These are phyloP conservation scores for Taiwanofungus camphoratus DNA, from an alignment of 1,284 basidiomycete genomes.

Conservation along the genomic window DNA sequence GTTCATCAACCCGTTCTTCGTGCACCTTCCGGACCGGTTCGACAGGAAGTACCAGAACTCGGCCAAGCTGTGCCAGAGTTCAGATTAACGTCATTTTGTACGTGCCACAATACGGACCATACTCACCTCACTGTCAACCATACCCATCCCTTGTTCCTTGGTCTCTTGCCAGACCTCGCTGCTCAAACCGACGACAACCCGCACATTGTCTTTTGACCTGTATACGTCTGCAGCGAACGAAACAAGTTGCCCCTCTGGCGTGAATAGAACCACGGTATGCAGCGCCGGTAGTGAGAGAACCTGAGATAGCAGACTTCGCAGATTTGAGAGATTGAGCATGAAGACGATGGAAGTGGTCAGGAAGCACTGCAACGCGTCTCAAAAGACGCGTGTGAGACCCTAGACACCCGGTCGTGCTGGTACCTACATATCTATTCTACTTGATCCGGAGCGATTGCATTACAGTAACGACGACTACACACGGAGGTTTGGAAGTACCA, in stretches of 20 bases:
- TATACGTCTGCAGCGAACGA: constrained; percentile 45
- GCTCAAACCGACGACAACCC: constrained; percentile 62
- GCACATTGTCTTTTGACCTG: constrained; percentile 63
- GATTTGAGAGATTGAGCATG: constrained; percentile 58
- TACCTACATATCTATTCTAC: too few relatives aligned
- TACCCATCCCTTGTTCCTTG: constrained; percentile 50
- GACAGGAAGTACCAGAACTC: constrained; percentile 61
- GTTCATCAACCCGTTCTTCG: constrained; percentile 31
- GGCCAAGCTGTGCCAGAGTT: constrained; percentile 45
- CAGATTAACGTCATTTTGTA: neutral
- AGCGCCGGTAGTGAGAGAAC: constrained; percentile 46
- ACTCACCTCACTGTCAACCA: constrained; percentile 69
- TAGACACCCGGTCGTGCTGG: too few relatives aligned
- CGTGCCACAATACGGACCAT: constrained; percentile 34
- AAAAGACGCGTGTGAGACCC: neutral
- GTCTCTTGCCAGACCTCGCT: constrained; percentile 74
- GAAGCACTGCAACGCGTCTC: neutral
- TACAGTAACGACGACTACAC: too few relatives aligned
- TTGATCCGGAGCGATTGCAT: too few relatives aligned
- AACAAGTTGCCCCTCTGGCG: constrained; percentile 57
- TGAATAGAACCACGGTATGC: constrained; percentile 59
- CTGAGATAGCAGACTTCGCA: constrained; percentile 54
- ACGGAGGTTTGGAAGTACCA: too few relatives aligned
- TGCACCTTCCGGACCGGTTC: constrained; percentile 21
- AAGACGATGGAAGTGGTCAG: neutral